Base-by-base conservation (phyloP, 148 eudicot genomes). In the Vaccinium vitisidaea region DNA sequence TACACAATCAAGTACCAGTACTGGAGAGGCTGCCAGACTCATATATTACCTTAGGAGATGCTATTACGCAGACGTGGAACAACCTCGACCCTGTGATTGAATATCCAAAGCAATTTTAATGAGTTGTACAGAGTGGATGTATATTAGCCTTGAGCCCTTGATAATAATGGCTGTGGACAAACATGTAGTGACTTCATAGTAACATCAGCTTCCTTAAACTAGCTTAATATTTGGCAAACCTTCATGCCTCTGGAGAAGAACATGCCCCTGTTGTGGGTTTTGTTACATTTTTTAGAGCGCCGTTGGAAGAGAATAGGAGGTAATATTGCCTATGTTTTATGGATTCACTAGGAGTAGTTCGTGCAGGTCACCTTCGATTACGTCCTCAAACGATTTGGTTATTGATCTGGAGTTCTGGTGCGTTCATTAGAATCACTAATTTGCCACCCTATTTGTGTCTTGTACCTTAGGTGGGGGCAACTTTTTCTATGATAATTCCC, bases 71-170 rank as follows among this genome's bases (percentile, higher is more conserved):
- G 73, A 67, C 10, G 3, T 61, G 36, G 32, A 3, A 67, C 73
- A 25, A 69, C 74, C 74, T 69, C 18, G 12, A 12, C 12, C 74
- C 74, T 79, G 23, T 30, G 67, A 79, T 79, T 79, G 25, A 27
- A 54, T 30, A 53, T 79, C 82, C 82, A 53, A 79, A 54, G 9
- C 61, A 32, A 30, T 79, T 67, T 67, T 67, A 23, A 67, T 69
- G 2, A 18, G 69, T 52, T 79, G 25, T 50, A 32, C 23, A 8
- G 82, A 32, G 61, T 52, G n/a, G 10, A 53, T 52, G 63, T 14
- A n/a, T n/a, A 14, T 5, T 39, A 21, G 12, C 18, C 6, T 43
- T 43, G 46, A 43, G 46, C 46, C 46, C 46, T 43, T 6, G 56
- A 78, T 36, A 36, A 36, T 36, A 36, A 36, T 23, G 43, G 43